A percentile compares a stretch with the other conserved stretches of the same genome.
Conservation (phyloP, 208 protist genomes). For the Naegleria lovaniensis region DNA sequence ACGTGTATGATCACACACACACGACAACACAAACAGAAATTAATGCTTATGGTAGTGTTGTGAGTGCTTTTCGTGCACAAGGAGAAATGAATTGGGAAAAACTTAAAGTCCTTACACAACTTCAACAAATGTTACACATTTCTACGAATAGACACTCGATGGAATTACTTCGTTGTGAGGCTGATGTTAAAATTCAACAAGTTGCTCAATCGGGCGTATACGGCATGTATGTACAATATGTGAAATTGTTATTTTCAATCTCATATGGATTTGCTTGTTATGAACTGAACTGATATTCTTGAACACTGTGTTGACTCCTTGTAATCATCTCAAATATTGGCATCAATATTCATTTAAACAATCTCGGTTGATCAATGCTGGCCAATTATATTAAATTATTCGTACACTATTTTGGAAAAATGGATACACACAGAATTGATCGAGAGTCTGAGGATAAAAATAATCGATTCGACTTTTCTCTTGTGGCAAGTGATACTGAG, state of each 20-base stretch:
- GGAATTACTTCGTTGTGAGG: background rate
- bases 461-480: background rate
- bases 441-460: background rate
- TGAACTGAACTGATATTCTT: too few species aligned
- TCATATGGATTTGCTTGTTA: too few species aligned
- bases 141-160: background rate
- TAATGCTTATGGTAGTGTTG: background rate
- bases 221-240: background rate
- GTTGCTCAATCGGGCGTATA: background rate
- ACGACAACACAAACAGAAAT: background rate
- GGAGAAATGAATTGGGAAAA: slow-evolving; percentile 17
- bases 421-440: background rate
- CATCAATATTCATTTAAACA: too few species aligned
- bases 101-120: background rate
- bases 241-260: background rate
- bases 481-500: background rate
- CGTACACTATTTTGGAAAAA: too few species aligned
- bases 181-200: slow-evolving; percentile 15
- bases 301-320: background rate
- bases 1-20: too few species aligned
- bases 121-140: slow-evolving; percentile 12
- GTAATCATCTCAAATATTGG: too few species aligned
- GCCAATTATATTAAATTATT: too few species aligned
- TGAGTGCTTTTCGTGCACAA: background rate
- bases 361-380: too few species aligned